These are phyloP conservation scores for Cutaneotrichosporon sp. DNA, from an alignment of 1,284 basidiomycete genomes.

Conservation along the genomic window DNA sequence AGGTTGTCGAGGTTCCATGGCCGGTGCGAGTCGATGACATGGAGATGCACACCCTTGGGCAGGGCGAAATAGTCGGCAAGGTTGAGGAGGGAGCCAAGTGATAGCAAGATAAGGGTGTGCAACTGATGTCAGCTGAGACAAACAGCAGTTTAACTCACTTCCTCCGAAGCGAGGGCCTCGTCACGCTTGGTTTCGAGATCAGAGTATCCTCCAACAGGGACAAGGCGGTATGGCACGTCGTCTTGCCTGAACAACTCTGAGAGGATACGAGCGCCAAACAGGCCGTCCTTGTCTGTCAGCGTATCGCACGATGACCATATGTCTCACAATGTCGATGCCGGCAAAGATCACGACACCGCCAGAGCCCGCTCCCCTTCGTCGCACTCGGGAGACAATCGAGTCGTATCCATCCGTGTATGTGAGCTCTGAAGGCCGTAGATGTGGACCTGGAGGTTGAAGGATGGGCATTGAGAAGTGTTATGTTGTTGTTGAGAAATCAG, in stretches of 20 bases:
- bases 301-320: background rate
- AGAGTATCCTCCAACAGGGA: conserved; percentile 83
- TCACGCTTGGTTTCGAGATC: conserved; percentile 64
- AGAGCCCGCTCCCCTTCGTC: conserved; percentile 30
- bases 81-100: conserved; percentile 85
- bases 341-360: conserved; percentile 47
- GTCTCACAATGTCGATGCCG: conserved; percentile 41
- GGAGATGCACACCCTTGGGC: conserved; percentile 58
- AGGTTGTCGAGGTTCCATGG: conserved; percentile 87
- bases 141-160: conserved; percentile 13
- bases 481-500: too few species aligned
- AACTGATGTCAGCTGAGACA: conserved; percentile 59
- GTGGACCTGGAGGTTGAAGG: conserved; percentile 42
- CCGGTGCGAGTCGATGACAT: conserved; percentile 90
- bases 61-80: conserved; percentile 57
- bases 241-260: conserved; percentile 87
- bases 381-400: conserved; percentile 64
- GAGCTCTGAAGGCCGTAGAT: conserved; percentile 38
- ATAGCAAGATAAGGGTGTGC: conserved; percentile 84
- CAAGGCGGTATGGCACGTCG: conserved; percentile 82
- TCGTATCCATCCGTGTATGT: conserved; percentile 73
- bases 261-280: conserved; percentile 60
- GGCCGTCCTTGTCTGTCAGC: conserved; percentile 34
- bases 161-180: conserved; percentile 54
- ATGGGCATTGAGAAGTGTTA: conserved; percentile 50